Conservation (phyloP, 2,329 filamentous ascomycete species). For the Alternaria alternata region DNA sequence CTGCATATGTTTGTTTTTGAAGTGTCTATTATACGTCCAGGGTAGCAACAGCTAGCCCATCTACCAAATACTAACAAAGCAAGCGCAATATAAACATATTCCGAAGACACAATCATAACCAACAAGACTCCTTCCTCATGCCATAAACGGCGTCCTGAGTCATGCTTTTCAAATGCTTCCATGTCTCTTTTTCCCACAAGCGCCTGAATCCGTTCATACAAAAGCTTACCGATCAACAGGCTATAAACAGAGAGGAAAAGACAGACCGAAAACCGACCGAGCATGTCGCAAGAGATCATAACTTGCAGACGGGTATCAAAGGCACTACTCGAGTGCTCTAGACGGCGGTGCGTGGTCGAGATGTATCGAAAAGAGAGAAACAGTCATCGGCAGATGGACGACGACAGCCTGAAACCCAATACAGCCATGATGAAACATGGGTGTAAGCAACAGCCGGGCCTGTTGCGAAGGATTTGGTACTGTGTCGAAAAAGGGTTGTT, state of each 20-base stretch:
- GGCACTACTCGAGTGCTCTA: slow-evolving; percentile 7
- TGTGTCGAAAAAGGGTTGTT: slow-evolving; percentile 36
- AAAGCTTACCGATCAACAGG: slow-evolving; percentile 5
- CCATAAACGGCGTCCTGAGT: slow-evolving; percentile 3
- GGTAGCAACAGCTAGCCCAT: slow-evolving; percentile 2
- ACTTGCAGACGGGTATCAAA: slow-evolving; percentile 30
- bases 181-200: slow-evolving; percentile 3
- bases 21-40: slow-evolving; percentile 4
- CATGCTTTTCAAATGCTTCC: slow-evolving; percentile 16
- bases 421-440: slow-evolving; percentile 32
- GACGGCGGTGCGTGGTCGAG: not conserved
- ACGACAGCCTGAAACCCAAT: slow-evolving; percentile 36
- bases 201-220: slow-evolving; percentile 6
- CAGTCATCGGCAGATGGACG: slow-evolving; percentile 11
- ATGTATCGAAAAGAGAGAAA: slow-evolving; percentile 12
- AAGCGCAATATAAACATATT: slow-evolving; percentile 5
- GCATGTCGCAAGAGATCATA: slow-evolving; percentile 25
- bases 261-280: slow-evolving; percentile 5
- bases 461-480: slow-evolving; percentile 32
- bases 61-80: slow-evolving; percentile 1
- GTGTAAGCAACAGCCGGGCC: slow-evolving; percentile 24
- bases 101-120: slow-evolving; percentile 14
- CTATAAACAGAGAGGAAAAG: slow-evolving; percentile 10
- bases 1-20: not conserved
- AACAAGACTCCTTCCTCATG: slow-evolving; percentile 5